Conservation (phyloP, 192 early-diverging fungal genomes). For the Chytriomyces hyalinus region DNA sequence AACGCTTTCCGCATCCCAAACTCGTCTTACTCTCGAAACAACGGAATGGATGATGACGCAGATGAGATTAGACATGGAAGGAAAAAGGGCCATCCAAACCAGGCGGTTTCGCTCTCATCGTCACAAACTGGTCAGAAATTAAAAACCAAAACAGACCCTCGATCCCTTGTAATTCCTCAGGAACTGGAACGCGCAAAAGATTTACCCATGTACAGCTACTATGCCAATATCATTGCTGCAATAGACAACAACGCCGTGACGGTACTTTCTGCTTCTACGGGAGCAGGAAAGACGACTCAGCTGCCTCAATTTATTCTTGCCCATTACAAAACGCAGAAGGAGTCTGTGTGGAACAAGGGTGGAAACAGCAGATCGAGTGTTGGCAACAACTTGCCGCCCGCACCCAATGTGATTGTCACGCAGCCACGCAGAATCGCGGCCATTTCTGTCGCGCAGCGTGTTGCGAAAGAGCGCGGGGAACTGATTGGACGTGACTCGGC, state of each 20-base stretch:
- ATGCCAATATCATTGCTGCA: slow-evolving; percentile 49
- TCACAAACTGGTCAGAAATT: not conserved
- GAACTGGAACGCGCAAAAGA: slow-evolving; percentile 36
- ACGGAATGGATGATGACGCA: not conserved
- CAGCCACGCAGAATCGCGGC: slow-evolving; percentile 88
- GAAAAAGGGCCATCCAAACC: not conserved
- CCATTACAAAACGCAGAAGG: slow-evolving; percentile 26
- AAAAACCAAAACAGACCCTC: slow-evolving; percentile 7
- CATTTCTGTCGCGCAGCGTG: slow-evolving; percentile 66
- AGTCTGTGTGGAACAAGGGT: slow-evolving; percentile 30
- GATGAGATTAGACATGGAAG: not conserved
- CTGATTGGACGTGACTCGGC: slow-evolving; percentile 47
- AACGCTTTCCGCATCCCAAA: slow-evolving; percentile 16
- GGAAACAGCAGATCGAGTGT: slow-evolving; percentile 41
- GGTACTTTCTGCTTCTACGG: slow-evolving; percentile 52
- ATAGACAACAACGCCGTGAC: slow-evolving; percentile 55
- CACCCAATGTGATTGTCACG: slow-evolving; percentile 77
- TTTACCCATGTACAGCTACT: slow-evolving; percentile 49
- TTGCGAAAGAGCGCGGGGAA: slow-evolving; percentile 66
- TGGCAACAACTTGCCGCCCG: slow-evolving; percentile 17
- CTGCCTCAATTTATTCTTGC: slow-evolving; percentile 87
- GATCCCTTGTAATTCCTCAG: slow-evolving; percentile 28
- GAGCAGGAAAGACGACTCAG: slow-evolving; percentile 70
- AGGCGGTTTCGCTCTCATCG: not conserved
- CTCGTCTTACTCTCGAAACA: not conserved